Evolutionary conservation across 208 protist genomes (phyloP).

Genomic region (Trypanosomatidae sp.): DNA sequence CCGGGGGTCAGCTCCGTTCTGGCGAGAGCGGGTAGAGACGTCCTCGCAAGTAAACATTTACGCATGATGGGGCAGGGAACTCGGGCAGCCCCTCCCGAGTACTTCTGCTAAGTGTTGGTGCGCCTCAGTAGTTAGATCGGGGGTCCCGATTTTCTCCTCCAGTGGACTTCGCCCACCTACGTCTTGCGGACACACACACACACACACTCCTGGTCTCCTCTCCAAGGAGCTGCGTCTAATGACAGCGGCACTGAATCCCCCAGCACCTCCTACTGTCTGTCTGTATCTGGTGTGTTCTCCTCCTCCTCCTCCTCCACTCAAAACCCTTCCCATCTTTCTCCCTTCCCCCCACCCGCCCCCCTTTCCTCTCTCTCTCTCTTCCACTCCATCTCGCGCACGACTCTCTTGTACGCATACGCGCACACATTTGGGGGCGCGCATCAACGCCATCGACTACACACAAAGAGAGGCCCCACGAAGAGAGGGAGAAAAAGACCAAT

Average conservation of each 20-base stretch:
- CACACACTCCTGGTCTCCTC: slow-evolving; percentile 1
- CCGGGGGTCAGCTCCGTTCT: background rate
- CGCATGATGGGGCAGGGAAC: background rate
- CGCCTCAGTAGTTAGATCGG: background rate
- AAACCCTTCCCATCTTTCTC: background rate
- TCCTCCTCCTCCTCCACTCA: background rate
- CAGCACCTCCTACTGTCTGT: background rate
- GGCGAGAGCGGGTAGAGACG: background rate
- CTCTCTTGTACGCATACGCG: background rate
- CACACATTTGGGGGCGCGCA: background rate
- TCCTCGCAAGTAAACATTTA: background rate
- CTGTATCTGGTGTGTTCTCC: slow-evolving; percentile 1
- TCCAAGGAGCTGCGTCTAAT: background rate
- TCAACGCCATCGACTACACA: background rate
- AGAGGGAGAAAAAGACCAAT: background rate
- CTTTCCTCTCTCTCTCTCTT: background rate
- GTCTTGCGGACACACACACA: slow-evolving; percentile 13
- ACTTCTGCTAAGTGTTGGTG: background rate
- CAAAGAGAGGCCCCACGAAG: background rate
- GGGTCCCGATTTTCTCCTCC: slow-evolving; percentile 2
- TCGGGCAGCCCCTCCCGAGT: too few relatives aligned
- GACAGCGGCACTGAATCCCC: background rate
- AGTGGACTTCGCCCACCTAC: background rate
- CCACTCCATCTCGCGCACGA: slow-evolving; percentile 3
- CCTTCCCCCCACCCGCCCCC: background rate